These are phyloP conservation scores for Sporothrix mexicana DNA, from an alignment of 2,329 filamentous ascomycete species.

Conservation along the genomic window DNA sequence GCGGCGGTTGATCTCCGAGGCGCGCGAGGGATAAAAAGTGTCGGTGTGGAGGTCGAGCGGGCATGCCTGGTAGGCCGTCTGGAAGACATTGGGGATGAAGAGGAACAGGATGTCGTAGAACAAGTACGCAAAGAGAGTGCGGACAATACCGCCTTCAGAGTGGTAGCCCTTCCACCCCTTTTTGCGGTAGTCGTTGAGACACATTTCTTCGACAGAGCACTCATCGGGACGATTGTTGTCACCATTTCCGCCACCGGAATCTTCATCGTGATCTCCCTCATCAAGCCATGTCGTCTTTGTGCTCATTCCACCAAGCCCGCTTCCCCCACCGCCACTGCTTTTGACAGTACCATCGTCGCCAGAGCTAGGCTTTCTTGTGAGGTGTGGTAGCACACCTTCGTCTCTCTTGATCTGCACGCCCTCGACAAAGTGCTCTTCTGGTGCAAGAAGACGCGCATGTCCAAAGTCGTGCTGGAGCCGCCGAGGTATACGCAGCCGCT, in stretches of 20 bases:
- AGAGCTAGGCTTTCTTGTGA: slow-evolving; percentile 40
- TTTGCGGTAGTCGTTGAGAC: slow-evolving; percentile 80
- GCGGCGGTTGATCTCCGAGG: slow-evolving; percentile 86
- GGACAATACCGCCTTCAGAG: slow-evolving; percentile 85
- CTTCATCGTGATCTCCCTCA: slow-evolving; percentile 47
- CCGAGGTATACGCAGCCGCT: slow-evolving; percentile 78
- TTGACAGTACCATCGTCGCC: neutral
- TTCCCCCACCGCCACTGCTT: neutral
- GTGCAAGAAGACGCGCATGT: slow-evolving; percentile 78
- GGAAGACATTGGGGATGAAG: slow-evolving; percentile 95
- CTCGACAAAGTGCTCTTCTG: slow-evolving; percentile 74
- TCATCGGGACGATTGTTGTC: slow-evolving; percentile 49
- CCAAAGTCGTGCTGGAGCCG: slow-evolving; percentile 91
- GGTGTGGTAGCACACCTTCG: slow-evolving; percentile 33
- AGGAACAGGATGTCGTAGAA: slow-evolving; percentile 94
- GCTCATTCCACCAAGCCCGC: slow-evolving; percentile 38
- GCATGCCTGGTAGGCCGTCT: slow-evolving; percentile 92
- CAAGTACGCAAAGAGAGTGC: slow-evolving; percentile 88
- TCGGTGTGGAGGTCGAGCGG: slow-evolving; percentile 93
- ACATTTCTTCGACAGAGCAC: slow-evolving; percentile 93
- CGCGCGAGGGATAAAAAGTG: slow-evolving; percentile 84
- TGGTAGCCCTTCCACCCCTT: slow-evolving; percentile 95
- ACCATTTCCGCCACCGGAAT: neutral
- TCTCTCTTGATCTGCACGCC: slow-evolving; percentile 78
- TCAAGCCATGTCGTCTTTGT: slow-evolving; percentile 90